phyloP scores from a whole-genome alignment of 352 stramenopile species.

The Phytophthora kernoviae region DNA sequence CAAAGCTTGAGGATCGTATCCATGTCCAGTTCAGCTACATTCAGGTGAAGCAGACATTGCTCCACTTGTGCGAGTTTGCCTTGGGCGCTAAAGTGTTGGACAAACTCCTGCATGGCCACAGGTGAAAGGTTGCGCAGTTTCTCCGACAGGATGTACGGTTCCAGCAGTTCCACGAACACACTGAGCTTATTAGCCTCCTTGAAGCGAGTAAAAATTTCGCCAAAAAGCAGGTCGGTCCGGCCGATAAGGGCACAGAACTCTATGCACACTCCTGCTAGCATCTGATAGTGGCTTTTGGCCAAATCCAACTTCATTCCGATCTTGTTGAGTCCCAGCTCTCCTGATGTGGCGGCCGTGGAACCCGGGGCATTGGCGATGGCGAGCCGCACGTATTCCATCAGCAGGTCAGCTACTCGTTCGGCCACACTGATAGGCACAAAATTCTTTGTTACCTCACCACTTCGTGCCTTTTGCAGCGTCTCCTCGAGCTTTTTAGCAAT shows the following conservation, averaged over 20 bases:
- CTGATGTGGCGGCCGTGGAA: constrained; percentile 35
- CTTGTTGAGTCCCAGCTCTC: constrained; percentile 55
- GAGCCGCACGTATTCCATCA: constrained; percentile 91
- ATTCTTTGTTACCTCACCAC: constrained; percentile 84
- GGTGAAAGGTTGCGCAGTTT: constrained; percentile 92
- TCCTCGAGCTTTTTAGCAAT: constrained; percentile 88
- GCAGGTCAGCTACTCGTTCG: constrained; percentile 84
- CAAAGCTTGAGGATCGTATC: constrained; percentile 94
- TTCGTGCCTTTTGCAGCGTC: constrained; percentile 83
- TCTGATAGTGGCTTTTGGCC: constrained; percentile 95
- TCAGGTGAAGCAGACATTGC: constrained; percentile 94
- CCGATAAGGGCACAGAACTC: constrained; percentile 94
- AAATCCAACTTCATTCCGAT: constrained; percentile 87
- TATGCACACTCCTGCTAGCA: constrained; percentile 95
- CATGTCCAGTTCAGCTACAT: constrained; percentile 94
- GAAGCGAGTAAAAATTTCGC: constrained; percentile 89
- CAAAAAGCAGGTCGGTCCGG: constrained; percentile 84
- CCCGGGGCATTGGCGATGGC: constrained; percentile 84
- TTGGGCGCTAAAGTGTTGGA: constrained; percentile 90
- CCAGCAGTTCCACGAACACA: constrained; percentile 93
- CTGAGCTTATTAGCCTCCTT: constrained; percentile 81
- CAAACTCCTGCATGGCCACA: constrained; percentile 93
- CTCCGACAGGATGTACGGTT: constrained; percentile 95
- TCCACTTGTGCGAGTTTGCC: constrained; percentile 91
- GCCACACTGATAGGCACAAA: constrained; percentile 90